A percentile compares a stretch with the other conserved stretches of the same genome.
Evolutionary conservation across 2,329 filamentous ascomycete genomes (phyloP).

Genomic region (Chaetomium olivaceum): DNA sequence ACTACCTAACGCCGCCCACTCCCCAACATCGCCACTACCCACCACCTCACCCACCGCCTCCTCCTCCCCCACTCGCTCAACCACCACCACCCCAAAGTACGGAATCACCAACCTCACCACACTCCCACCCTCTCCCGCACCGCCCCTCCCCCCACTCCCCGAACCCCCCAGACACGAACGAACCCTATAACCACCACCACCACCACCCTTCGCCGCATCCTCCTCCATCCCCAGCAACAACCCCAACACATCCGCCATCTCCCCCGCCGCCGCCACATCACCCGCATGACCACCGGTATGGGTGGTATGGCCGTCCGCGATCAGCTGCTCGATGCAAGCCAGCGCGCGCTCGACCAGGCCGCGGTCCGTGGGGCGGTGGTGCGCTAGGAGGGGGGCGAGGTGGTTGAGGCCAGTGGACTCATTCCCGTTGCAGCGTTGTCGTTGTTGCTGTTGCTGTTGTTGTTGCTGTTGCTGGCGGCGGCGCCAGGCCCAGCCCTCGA

Average conservation of each 20-base stretch:
- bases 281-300: constrained; percentile 36
- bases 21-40: background rate
- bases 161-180: background rate
- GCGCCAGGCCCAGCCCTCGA: constrained; percentile 32
- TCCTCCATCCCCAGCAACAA: constrained; percentile 44
- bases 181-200: constrained; percentile 26
- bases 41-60: background rate
- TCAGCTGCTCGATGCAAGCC: constrained; percentile 34
- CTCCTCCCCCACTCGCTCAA: background rate
- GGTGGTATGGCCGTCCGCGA: constrained; percentile 10
- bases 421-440: background rate
- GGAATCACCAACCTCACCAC: background rate
- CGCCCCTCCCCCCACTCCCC: background rate
- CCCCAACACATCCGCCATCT: constrained; percentile 38
- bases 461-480: background rate
- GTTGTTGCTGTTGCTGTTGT: background rate
- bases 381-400: constrained; percentile 41
- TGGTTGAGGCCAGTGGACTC: constrained; percentile 7
- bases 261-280: constrained; percentile 36
- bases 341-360: constrained; percentile 44
- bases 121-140: background rate
- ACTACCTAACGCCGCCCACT: constrained; percentile 5
- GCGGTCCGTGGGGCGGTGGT: constrained; percentile 46
- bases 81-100: background rate
- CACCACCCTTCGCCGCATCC: constrained; percentile 33